Conservation (phyloP, 2,329 filamentous ascomycete species). For the Penicillium sp. region DNA sequence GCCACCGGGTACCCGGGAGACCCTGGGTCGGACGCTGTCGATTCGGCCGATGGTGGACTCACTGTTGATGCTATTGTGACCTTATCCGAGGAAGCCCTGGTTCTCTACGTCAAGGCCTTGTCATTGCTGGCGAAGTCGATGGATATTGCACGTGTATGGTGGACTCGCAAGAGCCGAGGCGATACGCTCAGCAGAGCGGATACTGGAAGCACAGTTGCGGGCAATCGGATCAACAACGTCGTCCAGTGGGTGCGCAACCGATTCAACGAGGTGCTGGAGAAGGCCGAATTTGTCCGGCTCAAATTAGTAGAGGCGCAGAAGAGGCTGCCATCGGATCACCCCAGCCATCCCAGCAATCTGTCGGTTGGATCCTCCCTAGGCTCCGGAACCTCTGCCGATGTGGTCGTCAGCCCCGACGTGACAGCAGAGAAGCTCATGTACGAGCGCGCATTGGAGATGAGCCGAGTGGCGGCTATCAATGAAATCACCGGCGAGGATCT, state of each 20-base stretch:
- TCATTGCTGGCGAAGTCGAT: conserved; percentile 85
- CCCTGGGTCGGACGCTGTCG: conserved; percentile 34
- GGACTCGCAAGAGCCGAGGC: conserved; percentile 64
- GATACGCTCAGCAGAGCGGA: too few species aligned
- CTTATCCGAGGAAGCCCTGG: conserved; percentile 85
- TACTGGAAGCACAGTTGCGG: conserved; percentile 48
- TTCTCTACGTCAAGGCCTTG: conserved; percentile 90
- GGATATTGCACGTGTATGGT: conserved; percentile 90
- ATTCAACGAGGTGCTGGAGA: conserved; percentile 95
- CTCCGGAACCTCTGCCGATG: conserved; percentile 61
- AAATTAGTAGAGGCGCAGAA: conserved; percentile 81
- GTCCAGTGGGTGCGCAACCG: conserved; percentile 90
- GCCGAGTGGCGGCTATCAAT: conserved; percentile 82
- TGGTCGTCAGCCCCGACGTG: conserved; percentile 75
- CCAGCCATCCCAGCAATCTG: conserved; percentile 74
- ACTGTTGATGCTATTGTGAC: conserved; percentile 77
- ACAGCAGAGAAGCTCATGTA: conserved; percentile 98
- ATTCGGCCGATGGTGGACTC: conserved; percentile 62
- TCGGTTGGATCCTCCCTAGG: conserved; percentile 50
- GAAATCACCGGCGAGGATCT: conserved; percentile 90
- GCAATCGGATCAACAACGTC: conserved; percentile 73
- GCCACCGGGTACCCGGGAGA: conserved; percentile 29
- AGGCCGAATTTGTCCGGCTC: conserved; percentile 84
- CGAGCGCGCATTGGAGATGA: conserved; percentile 94
- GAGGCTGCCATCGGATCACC: conserved; percentile 72